Evolutionary conservation across 192 early-diverging fungal species (phyloP).

Genomic region (Pilobolus umbonatus): DNA sequence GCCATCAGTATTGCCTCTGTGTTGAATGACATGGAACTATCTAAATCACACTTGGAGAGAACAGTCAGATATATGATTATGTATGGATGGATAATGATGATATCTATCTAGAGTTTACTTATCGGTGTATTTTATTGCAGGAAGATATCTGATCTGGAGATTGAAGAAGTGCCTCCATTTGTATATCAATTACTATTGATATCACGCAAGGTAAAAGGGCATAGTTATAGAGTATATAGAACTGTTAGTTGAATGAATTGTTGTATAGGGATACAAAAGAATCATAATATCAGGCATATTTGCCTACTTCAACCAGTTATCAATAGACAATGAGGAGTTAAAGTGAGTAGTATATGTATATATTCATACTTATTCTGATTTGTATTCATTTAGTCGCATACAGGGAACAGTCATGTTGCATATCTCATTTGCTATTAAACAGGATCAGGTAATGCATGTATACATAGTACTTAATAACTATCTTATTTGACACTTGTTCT

Average conservation of each 20-base stretch:
- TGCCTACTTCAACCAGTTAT: conserved; percentile 46
- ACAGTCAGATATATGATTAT: conserved; percentile 9
- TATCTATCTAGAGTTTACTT: neutral
- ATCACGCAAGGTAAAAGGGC: conserved; percentile 54
- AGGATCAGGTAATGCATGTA: conserved; percentile 55
- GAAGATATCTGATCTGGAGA: conserved; percentile 42
- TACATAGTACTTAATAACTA: conserved; percentile 17
- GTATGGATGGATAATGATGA: neutral
- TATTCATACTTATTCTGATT: conserved; percentile 16
- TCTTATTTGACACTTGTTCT: neutral
- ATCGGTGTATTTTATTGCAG: conserved; percentile 9
- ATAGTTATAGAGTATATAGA: neutral
- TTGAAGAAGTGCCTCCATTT: conserved; percentile 57
- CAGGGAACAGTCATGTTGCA: conserved; percentile 70
- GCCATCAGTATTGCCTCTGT: conserved; percentile 18
- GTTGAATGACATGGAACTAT: conserved; percentile 28
- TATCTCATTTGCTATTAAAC: conserved; percentile 64
- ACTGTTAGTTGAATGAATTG: neutral
- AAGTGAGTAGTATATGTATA: no score
- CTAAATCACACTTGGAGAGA: conserved; percentile 7
- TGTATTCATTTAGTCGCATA: conserved; percentile 39
- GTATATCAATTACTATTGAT: conserved; percentile 65
- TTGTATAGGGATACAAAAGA: conserved; percentile 48
- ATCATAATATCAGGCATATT: conserved; percentile 49
- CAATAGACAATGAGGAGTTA: no score